These are phyloP conservation scores for Vitellaria paradoxa DNA, from an alignment of 179 eudicot genomes.

Conservation along the genomic window DNA sequence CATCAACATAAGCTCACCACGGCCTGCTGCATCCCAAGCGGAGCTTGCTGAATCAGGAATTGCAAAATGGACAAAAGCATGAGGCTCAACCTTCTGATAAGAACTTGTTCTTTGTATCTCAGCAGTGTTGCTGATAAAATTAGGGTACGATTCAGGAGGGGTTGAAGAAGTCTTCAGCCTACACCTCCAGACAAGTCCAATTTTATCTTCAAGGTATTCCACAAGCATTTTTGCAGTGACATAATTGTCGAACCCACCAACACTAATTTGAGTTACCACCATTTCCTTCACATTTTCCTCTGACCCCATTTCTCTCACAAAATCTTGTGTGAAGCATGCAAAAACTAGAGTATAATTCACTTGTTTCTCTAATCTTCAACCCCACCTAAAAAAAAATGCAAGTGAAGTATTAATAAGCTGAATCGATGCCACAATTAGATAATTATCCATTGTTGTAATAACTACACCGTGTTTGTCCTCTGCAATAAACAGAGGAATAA, in stretches of 20 bases:
- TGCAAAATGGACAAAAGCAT: constrained; percentile 84
- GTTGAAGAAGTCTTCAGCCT: constrained; percentile 89
- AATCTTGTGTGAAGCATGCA: not conserved
- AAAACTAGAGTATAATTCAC: not conserved
- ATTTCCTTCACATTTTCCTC: constrained; percentile 36
- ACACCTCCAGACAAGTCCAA: constrained; percentile 78
- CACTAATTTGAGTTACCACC: constrained; percentile 69
- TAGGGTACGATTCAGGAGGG: constrained; percentile 67
- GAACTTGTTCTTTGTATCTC: constrained; percentile 28
- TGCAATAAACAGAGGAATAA: not conserved
- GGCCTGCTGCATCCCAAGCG: constrained; percentile 50
- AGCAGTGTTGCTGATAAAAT: constrained; percentile 27
- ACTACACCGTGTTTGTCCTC: not conserved
- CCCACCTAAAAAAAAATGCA: not conserved
- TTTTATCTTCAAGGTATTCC: constrained; percentile 52
- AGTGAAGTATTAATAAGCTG: not conserved
- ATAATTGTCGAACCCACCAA: constrained; percentile 68
- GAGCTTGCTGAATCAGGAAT: constrained; percentile 38
- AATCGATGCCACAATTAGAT: constrained; percentile 1
- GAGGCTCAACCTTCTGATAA: constrained; percentile 71
- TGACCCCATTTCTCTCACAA: constrained; percentile 42
- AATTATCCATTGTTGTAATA: not conserved
- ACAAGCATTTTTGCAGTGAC: constrained; percentile 63
- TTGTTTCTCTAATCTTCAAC: not conserved
- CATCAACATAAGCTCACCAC: constrained; percentile 35